These are phyloP conservation scores for Xanthoconium purpureum DNA, from an alignment of 768 basidiomycete genomes.

Conservation along the genomic window DNA sequence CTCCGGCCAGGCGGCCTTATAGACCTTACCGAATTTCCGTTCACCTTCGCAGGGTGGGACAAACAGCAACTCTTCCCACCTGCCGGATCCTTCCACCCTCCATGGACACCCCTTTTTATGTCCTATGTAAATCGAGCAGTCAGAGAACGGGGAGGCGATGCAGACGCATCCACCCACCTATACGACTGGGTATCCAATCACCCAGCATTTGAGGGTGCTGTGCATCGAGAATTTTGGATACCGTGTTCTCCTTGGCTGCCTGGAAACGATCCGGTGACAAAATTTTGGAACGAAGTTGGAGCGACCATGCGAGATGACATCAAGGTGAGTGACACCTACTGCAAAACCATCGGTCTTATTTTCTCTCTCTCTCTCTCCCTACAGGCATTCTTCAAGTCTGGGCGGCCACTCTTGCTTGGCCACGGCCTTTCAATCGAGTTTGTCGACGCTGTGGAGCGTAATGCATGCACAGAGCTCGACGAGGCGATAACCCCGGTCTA, in stretches of 20 bases:
- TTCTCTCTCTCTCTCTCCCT: not conserved
- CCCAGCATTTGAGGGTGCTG: slow-evolving; percentile 56
- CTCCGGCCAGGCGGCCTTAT: slow-evolving; percentile 70
- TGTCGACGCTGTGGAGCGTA: slow-evolving; percentile 51
- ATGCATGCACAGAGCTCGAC: slow-evolving; percentile 50
- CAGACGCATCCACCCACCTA: slow-evolving; percentile 59
- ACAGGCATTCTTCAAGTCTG: slow-evolving; percentile 64
- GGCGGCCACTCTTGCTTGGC: slow-evolving; percentile 64
- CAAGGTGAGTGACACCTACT: slow-evolving; percentile 35
- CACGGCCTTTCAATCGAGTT: slow-evolving; percentile 54
- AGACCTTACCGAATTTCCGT: slow-evolving; percentile 68
- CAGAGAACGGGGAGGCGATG: slow-evolving; percentile 53
- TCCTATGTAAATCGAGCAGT: slow-evolving; percentile 52
- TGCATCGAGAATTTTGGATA: slow-evolving; percentile 59
- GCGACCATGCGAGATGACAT: slow-evolving; percentile 57
- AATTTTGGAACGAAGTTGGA: slow-evolving; percentile 43
- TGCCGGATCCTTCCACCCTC: slow-evolving; percentile 41
- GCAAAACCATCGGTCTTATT: not conserved
- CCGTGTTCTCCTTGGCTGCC: slow-evolving; percentile 53
- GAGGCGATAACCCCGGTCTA: slow-evolving; percentile 46
- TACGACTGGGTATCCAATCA: slow-evolving; percentile 53
- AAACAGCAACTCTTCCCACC: slow-evolving; percentile 43
- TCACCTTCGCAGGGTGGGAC: slow-evolving; percentile 54
- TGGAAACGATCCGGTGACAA: slow-evolving; percentile 21
- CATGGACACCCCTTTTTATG: slow-evolving; percentile 67